Conservation (phyloP, 176 grass and related monocot genomes). For the Oryza australiensis region DNA sequence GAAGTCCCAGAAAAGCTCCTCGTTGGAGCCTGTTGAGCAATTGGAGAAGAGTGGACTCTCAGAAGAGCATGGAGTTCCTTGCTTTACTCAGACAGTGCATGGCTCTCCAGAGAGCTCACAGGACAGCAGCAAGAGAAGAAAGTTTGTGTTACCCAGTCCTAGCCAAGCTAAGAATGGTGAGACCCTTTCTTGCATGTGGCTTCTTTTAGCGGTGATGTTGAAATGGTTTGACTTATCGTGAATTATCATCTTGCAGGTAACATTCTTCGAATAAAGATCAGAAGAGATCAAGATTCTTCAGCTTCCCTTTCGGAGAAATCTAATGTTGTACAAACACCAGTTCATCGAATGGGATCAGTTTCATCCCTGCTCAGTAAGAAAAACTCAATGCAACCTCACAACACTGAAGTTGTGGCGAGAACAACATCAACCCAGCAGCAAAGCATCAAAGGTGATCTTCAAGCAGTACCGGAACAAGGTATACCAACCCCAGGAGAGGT, state of each 20-base stretch:
- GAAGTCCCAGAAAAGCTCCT: neutral
- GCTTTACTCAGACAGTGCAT: slow-evolving; percentile 15
- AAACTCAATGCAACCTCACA: neutral
- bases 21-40: slow-evolving; percentile 43
- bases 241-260: slow-evolving; percentile 33
- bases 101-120: slow-evolving; percentile 69
- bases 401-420: neutral
- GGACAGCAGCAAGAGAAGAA: slow-evolving; percentile 69
- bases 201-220: neutral
- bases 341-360: slow-evolving; percentile 7
- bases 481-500: neutral
- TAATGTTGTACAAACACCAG: neutral
- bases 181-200: neutral
- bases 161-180: slow-evolving; percentile 50
- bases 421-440: neutral
- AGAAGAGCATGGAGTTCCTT: slow-evolving; percentile 63
- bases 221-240: neutral
- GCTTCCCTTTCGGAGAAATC: slow-evolving; percentile 7
- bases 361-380: slow-evolving; percentile 27
- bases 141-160: slow-evolving; percentile 41
- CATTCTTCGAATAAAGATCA: slow-evolving; percentile 41
- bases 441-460: slow-evolving; percentile 1
- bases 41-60: slow-evolving; percentile 65
- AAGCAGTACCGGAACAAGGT: slow-evolving; percentile 1
- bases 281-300: slow-evolving; percentile 21